Conservation (phyloP, 108 stramenopile species). For the Craspedostauros australis region DNA sequence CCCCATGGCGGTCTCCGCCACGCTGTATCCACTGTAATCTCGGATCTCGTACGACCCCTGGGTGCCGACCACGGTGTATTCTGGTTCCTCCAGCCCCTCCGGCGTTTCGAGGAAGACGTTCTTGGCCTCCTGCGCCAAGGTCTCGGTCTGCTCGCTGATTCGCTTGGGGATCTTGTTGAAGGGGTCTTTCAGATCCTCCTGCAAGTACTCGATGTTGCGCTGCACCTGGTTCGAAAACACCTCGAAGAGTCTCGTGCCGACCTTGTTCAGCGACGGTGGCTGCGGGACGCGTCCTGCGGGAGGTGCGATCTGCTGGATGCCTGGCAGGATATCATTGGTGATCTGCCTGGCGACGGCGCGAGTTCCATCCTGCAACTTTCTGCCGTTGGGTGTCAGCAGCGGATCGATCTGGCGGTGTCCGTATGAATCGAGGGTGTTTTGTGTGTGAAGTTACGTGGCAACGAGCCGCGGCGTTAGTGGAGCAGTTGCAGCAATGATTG, state of each 20-base stretch:
- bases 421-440: not conserved
- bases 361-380: conserved; percentile 69
- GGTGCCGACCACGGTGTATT: conserved; percentile 52
- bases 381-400: conserved; percentile 65
- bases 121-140: conserved; percentile 55
- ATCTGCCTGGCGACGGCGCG: conserved; percentile 77
- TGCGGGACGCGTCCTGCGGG: conserved; percentile 21
- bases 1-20: conserved; percentile 59
- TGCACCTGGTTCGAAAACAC: conserved; percentile 62
- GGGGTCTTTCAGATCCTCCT: conserved; percentile 71
- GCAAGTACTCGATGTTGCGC: conserved; percentile 54
- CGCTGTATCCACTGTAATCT: conserved; percentile 72
- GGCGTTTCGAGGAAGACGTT: conserved; percentile 81
- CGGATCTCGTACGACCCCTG: conserved; percentile 78
- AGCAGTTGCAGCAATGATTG: no score
- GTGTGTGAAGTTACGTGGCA: no score
- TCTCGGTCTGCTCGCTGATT: conserved; percentile 56
- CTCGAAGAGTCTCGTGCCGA: conserved; percentile 59
- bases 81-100: conserved; percentile 69
- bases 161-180: conserved; percentile 52
- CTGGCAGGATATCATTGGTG: conserved; percentile 71
- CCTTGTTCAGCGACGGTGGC: conserved; percentile 21
- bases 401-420: conserved; percentile 54
- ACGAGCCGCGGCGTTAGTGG: no score
- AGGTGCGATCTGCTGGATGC: not conserved